These are phyloP conservation scores for Jackrogersella multiformis DNA, from an alignment of 495 filamentous ascomycete species.

Conservation along the genomic window DNA sequence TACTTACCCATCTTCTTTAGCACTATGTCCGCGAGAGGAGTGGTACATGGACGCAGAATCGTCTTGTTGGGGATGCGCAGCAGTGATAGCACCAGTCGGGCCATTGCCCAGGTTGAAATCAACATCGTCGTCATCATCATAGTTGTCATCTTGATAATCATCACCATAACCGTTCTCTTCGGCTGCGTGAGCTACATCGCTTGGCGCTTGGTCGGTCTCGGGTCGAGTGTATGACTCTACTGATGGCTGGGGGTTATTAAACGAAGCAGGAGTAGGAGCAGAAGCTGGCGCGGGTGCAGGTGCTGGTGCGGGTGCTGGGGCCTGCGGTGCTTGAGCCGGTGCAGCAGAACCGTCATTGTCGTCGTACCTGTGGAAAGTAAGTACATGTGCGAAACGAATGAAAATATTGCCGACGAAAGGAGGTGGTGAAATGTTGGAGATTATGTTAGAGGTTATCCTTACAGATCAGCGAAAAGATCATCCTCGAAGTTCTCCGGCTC, in stretches of 20 bases:
- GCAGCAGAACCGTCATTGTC: conserved; percentile 72
- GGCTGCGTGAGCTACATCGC: conserved; percentile 41
- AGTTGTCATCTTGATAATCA: conserved; percentile 65
- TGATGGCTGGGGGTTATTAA: conserved; percentile 21
- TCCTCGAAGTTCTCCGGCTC: conserved; percentile 93
- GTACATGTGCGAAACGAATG: conserved; percentile 25
- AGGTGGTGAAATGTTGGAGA: neutral
- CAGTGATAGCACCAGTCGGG: conserved; percentile 45
- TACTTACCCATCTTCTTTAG: conserved; percentile 99
- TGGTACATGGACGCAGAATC: conserved; percentile 43
- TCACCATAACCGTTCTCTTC: conserved; percentile 61
- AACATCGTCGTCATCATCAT: conserved; percentile 70
- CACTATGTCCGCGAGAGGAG: conserved; percentile 65
- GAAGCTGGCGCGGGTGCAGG: conserved; percentile 43
- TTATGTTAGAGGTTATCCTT: conserved; percentile 51
- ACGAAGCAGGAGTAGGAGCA: conserved; percentile 23
- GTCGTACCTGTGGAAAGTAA: conserved; percentile 72
- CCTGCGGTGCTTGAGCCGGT: conserved; percentile 43
- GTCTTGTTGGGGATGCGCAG: conserved; percentile 50
- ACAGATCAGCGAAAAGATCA: conserved; percentile 99
- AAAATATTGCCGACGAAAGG: neutral
- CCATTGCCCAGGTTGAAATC: conserved; percentile 65
- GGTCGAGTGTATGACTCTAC: conserved; percentile 26
- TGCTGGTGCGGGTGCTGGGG: conserved; percentile 46
- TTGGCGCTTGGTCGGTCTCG: conserved; percentile 30